Base-by-base conservation (phyloP, 306 rosid genomes). In the Cucurbita moschata region DNA sequence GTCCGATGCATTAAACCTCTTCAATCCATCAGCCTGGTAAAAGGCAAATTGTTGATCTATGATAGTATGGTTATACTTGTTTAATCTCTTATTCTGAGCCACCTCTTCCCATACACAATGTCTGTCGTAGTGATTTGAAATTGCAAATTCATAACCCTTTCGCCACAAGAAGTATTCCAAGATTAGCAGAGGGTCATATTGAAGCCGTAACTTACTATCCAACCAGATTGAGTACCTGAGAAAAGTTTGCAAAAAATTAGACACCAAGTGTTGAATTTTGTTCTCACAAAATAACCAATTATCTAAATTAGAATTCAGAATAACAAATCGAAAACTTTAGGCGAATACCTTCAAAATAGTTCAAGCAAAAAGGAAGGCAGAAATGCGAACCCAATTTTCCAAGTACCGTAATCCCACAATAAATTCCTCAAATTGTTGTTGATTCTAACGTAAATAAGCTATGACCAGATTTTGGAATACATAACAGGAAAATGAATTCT, bases 61-160 rank as follows among this genome's bases (percentile, higher is more conserved):
- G 71, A 85, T 83, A 39, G 85, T 75, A 78, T 90, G 97, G 81
- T 90, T 81, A 81, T 87, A 93, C 83, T 93, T 93, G 77, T 90
- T 87, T 71, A 93, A 84, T 71, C 93, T 92, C 84, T 93, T 93
- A 77, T 93, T 93, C 82, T 93, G 98, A 85, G 84, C 84, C 55
- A 93, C 98, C 85, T 93, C 98, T 76, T 90, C 98, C 96, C 90
- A 90, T 39, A 93, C 98, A 80, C 96, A 88, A 53, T 90, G 98
- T 51, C 97, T 95, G 73, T 88, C 92, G 76, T 93, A 93, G 78
- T 93, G 98, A 82, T 93, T 93, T 43, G 98, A 90, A 83, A 93
- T 93, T 75, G 96, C 97, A 80, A 77, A 93, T 81, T 93, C 98
- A n/a, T 91, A 85, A 63, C 85, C 91, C 65, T 81, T 86, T 76